phyloP scores from a whole-genome alignment of 2,329 filamentous ascomycete species.

The Myriosclerotinia duriaeana region DNA sequence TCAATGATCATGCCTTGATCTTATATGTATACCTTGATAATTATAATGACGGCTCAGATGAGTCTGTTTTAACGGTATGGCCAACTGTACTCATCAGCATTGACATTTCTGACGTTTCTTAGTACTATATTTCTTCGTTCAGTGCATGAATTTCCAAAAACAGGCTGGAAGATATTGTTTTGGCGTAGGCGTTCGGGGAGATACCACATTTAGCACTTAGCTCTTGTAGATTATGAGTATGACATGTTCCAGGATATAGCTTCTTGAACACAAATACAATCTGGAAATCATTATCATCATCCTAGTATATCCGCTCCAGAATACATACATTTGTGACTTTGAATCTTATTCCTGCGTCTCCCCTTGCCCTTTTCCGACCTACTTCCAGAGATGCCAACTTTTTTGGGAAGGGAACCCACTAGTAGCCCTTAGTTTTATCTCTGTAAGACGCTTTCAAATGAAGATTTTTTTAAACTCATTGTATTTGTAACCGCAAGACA shows the following conservation, averaged over 20 bases:
- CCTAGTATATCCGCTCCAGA: neutral
- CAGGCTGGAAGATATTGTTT: conserved; percentile 19
- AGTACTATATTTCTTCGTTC: conserved; percentile 61
- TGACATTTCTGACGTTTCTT: conserved; percentile 23
- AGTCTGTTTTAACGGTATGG: conserved; percentile 73
- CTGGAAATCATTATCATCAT: too few relatives aligned
- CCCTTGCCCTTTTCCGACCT: too few relatives aligned
- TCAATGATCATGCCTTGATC: conserved; percentile 75
- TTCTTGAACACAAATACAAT: neutral
- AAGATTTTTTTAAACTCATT: neutral
- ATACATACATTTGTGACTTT: neutral
- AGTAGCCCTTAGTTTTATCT: too few relatives aligned
- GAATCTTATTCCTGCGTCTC: neutral
- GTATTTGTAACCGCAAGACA: neutral
- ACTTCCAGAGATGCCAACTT: neutral
- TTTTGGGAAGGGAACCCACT: too few relatives aligned
- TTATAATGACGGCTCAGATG: conserved; percentile 64
- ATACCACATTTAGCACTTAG: conserved; percentile 25
- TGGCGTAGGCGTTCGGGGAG: conserved; percentile 31
- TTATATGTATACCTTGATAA: conserved; percentile 78
- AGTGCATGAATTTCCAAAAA: conserved; percentile 40
- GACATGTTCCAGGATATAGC: neutral
- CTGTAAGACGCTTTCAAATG: neutral
- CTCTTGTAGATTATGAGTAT: neutral
- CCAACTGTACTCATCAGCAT: neutral